Evolutionary conservation across 352 stramenopile genomes (phyloP).

Genomic region (Globisporangium carolinianum): DNA sequence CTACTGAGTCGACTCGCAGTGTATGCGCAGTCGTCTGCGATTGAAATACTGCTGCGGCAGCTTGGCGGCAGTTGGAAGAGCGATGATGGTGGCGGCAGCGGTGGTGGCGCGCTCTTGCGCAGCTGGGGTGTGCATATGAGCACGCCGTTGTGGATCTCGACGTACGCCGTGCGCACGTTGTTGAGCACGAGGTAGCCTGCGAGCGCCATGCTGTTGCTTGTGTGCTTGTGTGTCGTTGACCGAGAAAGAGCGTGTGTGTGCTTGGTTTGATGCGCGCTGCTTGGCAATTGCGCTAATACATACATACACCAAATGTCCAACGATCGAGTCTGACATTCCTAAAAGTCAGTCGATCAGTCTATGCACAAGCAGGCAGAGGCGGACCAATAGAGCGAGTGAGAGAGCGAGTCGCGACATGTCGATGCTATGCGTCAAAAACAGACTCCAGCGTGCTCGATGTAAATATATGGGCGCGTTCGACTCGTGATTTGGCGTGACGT

Average conservation of each 20-base stretch:
- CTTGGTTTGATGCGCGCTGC: too few species aligned
- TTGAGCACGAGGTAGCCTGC: slow-evolving; percentile 61
- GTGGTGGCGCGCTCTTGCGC: slow-evolving; percentile 6
- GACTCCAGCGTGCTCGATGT: too few species aligned
- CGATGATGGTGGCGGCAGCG: neutral
- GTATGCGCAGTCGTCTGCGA: neutral
- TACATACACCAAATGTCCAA: too few species aligned
- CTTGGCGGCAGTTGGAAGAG: neutral
- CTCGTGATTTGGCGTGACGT: too few species aligned
- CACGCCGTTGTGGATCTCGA: slow-evolving; percentile 51
- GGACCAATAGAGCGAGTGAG: neutral
- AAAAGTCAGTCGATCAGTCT: too few species aligned
- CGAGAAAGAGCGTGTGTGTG: too few species aligned
- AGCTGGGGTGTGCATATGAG: slow-evolving; percentile 30
- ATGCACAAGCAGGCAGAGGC: too few species aligned
- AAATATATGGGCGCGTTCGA: too few species aligned
- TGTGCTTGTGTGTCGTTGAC: too few species aligned
- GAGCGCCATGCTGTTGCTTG: slow-evolving; percentile 39
- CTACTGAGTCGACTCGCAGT: slow-evolving; percentile 6
- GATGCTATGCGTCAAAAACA: too few species aligned
- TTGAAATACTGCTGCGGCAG: neutral
- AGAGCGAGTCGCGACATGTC: neutral
- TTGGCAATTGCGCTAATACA: too few species aligned
- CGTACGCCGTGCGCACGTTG: slow-evolving; percentile 43
- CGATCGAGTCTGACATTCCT: too few species aligned